phyloP scores from a whole-genome alignment of 306 rosid genomes.

The Mucuna pruriens region DNA sequence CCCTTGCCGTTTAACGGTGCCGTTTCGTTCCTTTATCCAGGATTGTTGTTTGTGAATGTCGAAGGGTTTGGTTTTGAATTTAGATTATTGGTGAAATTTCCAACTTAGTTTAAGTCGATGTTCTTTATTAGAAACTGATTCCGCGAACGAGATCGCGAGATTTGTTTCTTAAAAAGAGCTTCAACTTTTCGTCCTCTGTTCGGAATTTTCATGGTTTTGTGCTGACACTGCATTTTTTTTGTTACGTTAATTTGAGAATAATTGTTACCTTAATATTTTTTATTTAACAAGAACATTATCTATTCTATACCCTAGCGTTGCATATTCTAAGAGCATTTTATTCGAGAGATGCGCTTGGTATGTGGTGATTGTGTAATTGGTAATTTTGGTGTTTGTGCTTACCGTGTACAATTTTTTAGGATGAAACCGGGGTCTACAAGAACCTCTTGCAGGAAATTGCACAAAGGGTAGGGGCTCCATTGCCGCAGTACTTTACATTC shows the following conservation, averaged over 20 bases:
- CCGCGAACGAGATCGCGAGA: background rate
- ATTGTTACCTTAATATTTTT: too few species aligned
- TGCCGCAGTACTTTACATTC: conserved; percentile 93
- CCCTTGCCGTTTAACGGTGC: conserved; percentile 20
- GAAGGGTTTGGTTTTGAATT: conserved; percentile 10
- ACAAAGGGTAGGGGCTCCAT: conserved; percentile 96
- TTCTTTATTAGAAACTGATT: background rate
- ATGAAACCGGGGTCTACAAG: conserved; percentile 98
- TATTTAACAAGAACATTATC: too few species aligned
- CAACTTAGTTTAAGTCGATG: background rate
- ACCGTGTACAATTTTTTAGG: conserved; percentile 51
- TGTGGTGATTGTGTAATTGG: background rate
- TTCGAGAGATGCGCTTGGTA: background rate
- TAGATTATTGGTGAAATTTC: background rate
- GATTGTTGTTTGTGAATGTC: background rate
- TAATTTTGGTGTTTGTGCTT: conserved; percentile 31
- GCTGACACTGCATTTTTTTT: background rate
- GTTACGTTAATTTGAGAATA: background rate
- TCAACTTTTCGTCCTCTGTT: conserved; percentile 14
- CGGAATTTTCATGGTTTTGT: conserved; percentile 6
- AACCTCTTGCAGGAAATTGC: conserved; percentile 98
- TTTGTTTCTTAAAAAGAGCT: conserved; percentile 21
- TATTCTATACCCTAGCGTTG: background rate
- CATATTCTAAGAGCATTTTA: background rate
- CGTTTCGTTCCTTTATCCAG: too few species aligned